Percentiles rank a stretch among this genome's conserved stretches.
Conservation (phyloP, 176 grass and related monocot species). For the Avena eriantha region DNA sequence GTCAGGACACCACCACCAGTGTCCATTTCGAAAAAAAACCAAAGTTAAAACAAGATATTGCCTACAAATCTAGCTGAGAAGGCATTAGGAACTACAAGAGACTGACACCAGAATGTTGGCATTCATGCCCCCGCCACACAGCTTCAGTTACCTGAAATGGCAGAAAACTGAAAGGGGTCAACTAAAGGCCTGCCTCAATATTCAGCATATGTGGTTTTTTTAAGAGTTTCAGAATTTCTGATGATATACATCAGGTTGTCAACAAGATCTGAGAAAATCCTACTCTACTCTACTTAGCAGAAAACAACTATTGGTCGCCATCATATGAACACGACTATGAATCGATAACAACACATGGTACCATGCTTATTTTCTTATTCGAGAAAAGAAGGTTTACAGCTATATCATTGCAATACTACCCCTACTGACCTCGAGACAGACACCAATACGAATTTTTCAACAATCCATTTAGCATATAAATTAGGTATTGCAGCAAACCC, state of each 20-base stretch:
- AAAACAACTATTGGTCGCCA: neutral
- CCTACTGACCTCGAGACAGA: neutral
- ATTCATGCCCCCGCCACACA: constrained; percentile 8
- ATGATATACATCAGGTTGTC: neutral
- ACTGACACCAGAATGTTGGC: neutral
- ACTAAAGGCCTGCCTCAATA: neutral
- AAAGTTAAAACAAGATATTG: neutral
- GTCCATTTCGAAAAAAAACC: neutral
- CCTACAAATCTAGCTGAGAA: constrained; percentile 3
- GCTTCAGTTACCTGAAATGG: constrained; percentile 37
- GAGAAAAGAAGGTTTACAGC: neutral
- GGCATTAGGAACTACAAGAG: neutral
- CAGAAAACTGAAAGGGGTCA: neutral
- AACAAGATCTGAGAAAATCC: neutral
- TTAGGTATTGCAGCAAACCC: neutral
- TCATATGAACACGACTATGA: neutral
- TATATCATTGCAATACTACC: constrained; percentile 18
- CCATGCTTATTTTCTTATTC: neutral
- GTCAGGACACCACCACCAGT: neutral
- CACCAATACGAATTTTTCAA: neutral
- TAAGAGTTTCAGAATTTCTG: neutral
- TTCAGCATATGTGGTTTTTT: neutral
- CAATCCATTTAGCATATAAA: neutral
- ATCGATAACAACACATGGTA: neutral
- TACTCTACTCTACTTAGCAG: neutral